Conservation (phyloP, 768 basidiomycete genomes). For the Rhodotorula graminis region DNA sequence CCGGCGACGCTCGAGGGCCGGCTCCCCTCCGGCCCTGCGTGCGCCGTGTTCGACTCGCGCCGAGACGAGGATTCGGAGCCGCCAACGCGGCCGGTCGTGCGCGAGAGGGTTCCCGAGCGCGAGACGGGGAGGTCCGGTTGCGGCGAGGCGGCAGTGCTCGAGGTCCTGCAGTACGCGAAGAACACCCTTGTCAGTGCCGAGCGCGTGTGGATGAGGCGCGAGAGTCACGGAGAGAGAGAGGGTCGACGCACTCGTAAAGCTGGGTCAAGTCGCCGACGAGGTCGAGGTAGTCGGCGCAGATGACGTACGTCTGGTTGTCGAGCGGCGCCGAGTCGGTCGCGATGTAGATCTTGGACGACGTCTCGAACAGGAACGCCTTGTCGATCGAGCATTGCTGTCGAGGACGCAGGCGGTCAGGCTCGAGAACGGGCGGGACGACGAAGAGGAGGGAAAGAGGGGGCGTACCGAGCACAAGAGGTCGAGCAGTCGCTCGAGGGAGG, state of each 20-base stretch:
- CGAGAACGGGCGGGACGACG: neutral
- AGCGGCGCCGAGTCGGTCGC: conserved; percentile 90
- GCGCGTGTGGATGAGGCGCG: neutral
- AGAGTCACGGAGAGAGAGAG: neutral
- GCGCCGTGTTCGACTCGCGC: neutral
- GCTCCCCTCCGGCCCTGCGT: neutral
- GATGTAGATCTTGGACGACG: conserved; percentile 75
- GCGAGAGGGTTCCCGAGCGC: conserved; percentile 2
- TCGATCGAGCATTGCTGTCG: conserved; percentile 79
- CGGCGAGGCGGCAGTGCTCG: neutral
- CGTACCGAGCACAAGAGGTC: conserved; percentile 54
- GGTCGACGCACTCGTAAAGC: conserved; percentile 66
- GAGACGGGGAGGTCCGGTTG: conserved; percentile 11
- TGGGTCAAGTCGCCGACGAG: conserved; percentile 81
- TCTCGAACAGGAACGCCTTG: conserved; percentile 91
- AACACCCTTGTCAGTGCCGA: too few species aligned
- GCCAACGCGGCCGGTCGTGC: neutral
- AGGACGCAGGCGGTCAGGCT: neutral
- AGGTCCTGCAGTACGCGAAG: neutral
- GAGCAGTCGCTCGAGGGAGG: conserved; percentile 78
- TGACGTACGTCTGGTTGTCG: conserved; percentile 76
- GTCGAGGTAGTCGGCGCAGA: conserved; percentile 84
- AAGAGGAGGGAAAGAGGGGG: neutral
- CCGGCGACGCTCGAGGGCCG: neutral
- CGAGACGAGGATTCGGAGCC: neutral